Base-by-base conservation (phyloP, 2,329 filamentous ascomycete genomes). In the Raffaelea ambrosiae region DNA sequence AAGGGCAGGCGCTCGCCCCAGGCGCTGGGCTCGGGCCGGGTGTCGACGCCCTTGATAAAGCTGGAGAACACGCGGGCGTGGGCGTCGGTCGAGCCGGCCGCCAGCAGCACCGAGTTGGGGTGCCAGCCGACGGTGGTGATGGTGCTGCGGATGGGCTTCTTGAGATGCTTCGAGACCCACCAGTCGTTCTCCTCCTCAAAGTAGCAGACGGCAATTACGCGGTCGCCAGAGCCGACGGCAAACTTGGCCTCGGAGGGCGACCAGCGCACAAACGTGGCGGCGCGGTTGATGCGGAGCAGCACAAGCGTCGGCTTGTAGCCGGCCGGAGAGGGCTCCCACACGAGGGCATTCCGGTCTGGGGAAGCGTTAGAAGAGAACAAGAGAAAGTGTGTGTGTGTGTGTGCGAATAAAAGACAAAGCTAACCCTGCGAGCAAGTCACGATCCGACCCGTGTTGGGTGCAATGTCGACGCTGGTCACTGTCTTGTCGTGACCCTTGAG, bases 121-220 rank as follows among this genome's bases (percentile, higher is more conserved):
- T 98, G 93, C 93, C 93, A 98, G 49, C 85, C 84, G 40, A 98
- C 81, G 16, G 86, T 89, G 48, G 93, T 97, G 59, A 98, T 91
- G 49, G 93, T 98, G 65, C 89, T 95, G 57, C 91, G 86, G 60
- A 98, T 95, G 19, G 93, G 93, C 78, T 97, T 98, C 81, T 97
- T 97, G 62, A 98, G 71, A 69, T 98, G 93, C 76, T 98, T 98
- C 35, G 90, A 96, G 39, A 98, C 91, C 93, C 93, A 98, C 93
- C 93, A 98, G 73, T 98, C 90, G 68, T 98, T 96, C 68, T 98
- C 93, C 65, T 95, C 88, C 63, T 98, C 93, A 59, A 98, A 98
- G 73, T 97, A 97, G 76, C 93, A 98, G 58, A 97, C 79, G 38
- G 93, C 89, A 60, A 98, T 95, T 55, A 95, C 86, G 54, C 93